Conservation (phyloP, 495 filamentous ascomycete genomes). For the Chaetomidium leptoderma region DNA sequence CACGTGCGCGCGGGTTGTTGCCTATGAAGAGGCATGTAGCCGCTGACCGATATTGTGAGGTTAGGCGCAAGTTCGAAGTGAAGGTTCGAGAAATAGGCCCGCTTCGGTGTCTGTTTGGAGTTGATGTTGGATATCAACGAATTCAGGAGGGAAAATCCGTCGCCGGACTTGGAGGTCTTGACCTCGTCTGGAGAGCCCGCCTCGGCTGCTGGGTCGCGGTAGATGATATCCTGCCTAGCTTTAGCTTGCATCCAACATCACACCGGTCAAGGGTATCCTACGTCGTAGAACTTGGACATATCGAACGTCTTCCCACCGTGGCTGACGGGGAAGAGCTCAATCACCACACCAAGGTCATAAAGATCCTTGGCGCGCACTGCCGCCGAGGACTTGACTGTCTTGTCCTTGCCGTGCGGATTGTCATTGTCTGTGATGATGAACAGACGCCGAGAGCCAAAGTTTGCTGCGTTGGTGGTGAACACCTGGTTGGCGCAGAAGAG, state of each 20-base stretch:
- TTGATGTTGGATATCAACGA: slow-evolving; percentile 86
- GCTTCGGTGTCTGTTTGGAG: slow-evolving; percentile 81
- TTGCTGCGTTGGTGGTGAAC: slow-evolving; percentile 90
- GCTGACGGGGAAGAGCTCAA: slow-evolving; percentile 93
- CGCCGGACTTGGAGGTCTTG: slow-evolving; percentile 51
- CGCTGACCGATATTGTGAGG: slow-evolving; percentile 83
- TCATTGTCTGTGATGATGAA: slow-evolving; percentile 97
- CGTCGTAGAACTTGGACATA: slow-evolving; percentile 85
- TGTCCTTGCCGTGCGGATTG: slow-evolving; percentile 71
- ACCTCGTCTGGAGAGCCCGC: slow-evolving; percentile 46
- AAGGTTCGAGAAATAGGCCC: slow-evolving; percentile 79
- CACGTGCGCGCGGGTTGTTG: slow-evolving; percentile 74
- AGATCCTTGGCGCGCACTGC: slow-evolving; percentile 88
- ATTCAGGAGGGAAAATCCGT: slow-evolving; percentile 76
- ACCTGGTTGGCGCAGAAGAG: slow-evolving; percentile 95
- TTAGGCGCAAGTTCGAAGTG: slow-evolving; percentile 82
- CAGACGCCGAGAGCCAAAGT: slow-evolving; percentile 84
- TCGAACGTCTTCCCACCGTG: slow-evolving; percentile 71
- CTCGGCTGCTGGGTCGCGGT: slow-evolving; percentile 59
- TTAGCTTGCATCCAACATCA: slow-evolving; percentile 23
- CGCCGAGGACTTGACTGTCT: slow-evolving; percentile 65
- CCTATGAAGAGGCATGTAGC: slow-evolving; percentile 81
- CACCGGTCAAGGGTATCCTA: slow-evolving; percentile 35
- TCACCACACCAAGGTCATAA: slow-evolving; percentile 87
- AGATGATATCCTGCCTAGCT: slow-evolving; percentile 67